Evolutionary conservation across 129 eudicot genomes (phyloP).

Genomic region (Deinandra increscens): DNA sequence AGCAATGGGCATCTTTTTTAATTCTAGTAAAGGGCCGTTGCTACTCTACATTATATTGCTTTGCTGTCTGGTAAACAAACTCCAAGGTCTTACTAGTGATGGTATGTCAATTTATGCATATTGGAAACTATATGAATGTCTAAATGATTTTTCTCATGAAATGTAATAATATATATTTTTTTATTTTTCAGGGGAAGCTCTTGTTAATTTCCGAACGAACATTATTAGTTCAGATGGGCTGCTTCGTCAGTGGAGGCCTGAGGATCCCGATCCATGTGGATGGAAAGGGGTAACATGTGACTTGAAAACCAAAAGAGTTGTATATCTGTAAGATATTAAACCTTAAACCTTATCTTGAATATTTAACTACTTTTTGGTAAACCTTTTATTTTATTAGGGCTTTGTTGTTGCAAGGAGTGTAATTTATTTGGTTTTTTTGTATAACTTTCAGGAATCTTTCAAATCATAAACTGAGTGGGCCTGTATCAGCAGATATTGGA

Average conservation of each 20-base stretch:
- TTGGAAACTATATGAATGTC: not conserved
- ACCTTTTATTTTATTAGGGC: not conserved
- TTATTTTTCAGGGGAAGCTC: constrained; percentile 75
- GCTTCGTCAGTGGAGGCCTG: constrained; percentile 89
- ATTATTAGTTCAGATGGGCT: constrained; percentile 71
- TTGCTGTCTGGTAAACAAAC: constrained; percentile 35
- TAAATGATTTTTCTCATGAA: not conserved
- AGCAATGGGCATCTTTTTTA: constrained; percentile 56
- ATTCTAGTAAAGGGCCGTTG: constrained; percentile 39
- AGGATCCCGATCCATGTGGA: constrained; percentile 91
- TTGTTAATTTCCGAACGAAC: constrained; percentile 66
- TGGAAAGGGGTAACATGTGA: constrained; percentile 95
- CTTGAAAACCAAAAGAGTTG: constrained; percentile 70
- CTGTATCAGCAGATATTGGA: constrained; percentile 87
- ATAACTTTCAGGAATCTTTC: constrained; percentile 71
- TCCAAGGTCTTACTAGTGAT: constrained; percentile 74
- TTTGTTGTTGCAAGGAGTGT: not conserved
- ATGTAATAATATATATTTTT: constrained; percentile 3
- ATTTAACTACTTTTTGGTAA: not conserved
- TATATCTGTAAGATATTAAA: constrained; percentile 60
- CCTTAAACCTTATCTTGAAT: constrained; percentile 7
- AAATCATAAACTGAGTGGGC: constrained; percentile 82
- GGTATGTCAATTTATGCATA: constrained; percentile 46
- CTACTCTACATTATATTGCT: constrained; percentile 45
- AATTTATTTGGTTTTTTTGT: constrained; percentile 7